phyloP scores from a whole-genome alignment of 73 alveolate genomes.

The Breviolum minutum region DNA sequence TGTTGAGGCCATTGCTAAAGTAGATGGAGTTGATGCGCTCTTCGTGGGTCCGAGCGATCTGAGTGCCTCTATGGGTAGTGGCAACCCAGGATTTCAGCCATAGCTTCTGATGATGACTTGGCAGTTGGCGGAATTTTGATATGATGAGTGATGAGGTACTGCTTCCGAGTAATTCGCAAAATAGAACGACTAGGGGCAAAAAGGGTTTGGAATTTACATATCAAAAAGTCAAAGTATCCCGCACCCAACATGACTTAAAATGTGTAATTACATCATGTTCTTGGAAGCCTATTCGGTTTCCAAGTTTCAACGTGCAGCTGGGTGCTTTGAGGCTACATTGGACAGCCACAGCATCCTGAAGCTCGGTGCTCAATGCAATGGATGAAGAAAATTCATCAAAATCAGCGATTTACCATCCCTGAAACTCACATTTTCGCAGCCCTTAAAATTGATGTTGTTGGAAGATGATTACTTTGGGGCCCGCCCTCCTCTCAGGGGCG shows the following conservation, averaged over 20 bases:
- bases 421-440: no score
- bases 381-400: no score
- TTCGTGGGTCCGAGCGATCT: conserved; percentile 94
- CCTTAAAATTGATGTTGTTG: no score
- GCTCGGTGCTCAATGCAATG: background rate
- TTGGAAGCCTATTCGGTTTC: background rate
- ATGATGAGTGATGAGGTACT: no score
- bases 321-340: conserved; percentile 50
- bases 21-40: conserved; percentile 93
- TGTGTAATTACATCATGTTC: no score
- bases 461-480: no score
- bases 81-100: background rate
- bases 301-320: background rate
- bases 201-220: background rate
- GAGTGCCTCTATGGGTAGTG: conserved; percentile 66
- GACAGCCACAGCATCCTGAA: conserved; percentile 85
- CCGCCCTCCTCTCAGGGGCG: background rate
- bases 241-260: no score
- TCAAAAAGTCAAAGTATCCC: no score
- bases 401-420: no score
- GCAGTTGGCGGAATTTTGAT: no score
- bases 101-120: background rate
- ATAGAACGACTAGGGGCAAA: no score
- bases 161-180: no score
- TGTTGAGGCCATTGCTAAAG: conserved; percentile 72